Evolutionary conservation across 2,329 filamentous ascomycete species (phyloP).

Genomic region (Trichoderma atroviride): DNA sequence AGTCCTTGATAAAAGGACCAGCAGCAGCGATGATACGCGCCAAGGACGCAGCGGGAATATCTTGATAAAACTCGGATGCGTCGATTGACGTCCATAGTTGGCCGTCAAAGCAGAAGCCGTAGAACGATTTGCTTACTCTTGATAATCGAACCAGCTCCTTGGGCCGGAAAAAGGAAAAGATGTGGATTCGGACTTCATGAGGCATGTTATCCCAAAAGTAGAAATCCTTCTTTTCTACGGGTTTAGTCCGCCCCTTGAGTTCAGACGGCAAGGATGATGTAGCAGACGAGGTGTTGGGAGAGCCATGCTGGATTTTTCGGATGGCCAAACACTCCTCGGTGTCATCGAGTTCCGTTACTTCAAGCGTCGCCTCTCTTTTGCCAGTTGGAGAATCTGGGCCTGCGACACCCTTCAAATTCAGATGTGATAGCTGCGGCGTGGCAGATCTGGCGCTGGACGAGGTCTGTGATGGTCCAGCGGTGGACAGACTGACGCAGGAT

Average conservation of each 20-base stretch:
- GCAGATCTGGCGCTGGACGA: slow-evolving; percentile 36
- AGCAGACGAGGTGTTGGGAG: slow-evolving; percentile 42
- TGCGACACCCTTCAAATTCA: slow-evolving; percentile 41
- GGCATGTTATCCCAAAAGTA: slow-evolving; percentile 84
- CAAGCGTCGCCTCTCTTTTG: slow-evolving; percentile 44
- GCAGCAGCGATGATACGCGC: slow-evolving; percentile 82
- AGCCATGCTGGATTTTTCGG: slow-evolving; percentile 58
- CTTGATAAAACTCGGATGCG: slow-evolving; percentile 80
- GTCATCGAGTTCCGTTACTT: slow-evolving; percentile 36
- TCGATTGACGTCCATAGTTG: slow-evolving; percentile 90
- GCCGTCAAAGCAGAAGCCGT: slow-evolving; percentile 87
- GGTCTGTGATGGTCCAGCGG: slow-evolving; percentile 38
- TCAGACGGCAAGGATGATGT: slow-evolving; percentile 68
- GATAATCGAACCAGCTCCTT: slow-evolving; percentile 81
- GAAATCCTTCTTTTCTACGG: slow-evolving; percentile 53
- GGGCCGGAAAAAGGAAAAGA: slow-evolving; percentile 75
- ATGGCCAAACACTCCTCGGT: slow-evolving; percentile 54
- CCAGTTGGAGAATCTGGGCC: slow-evolving; percentile 47
- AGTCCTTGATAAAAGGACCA: slow-evolving; percentile 85
- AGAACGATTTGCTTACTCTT: slow-evolving; percentile 74
- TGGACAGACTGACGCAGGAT: slow-evolving; percentile 58
- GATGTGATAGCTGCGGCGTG: slow-evolving; percentile 47
- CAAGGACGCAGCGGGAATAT: slow-evolving; percentile 82
- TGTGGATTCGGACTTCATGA: slow-evolving; percentile 75
- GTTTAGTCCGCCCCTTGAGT: slow-evolving; percentile 4